Evolutionary conservation across 1,284 basidiomycete genomes (phyloP).

Genomic region (Ganoderma lingzhi): DNA sequence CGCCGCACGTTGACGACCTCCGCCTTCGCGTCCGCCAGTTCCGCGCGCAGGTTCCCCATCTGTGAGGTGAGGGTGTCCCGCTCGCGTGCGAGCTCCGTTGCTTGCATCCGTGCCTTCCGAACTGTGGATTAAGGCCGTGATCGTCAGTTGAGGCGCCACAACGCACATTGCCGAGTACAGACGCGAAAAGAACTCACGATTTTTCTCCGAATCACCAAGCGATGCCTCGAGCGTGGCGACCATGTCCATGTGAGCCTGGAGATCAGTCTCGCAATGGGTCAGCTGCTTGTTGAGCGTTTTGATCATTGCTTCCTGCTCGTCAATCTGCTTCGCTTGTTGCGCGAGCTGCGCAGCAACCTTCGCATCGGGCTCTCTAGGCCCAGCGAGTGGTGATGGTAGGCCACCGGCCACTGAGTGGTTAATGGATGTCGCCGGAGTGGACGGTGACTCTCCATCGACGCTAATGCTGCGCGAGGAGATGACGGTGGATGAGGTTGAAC

Average conservation of each 20-base stretch:
- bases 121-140: constrained; percentile 52
- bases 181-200: constrained; percentile 62
- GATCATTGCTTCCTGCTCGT: constrained; percentile 90
- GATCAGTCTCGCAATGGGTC: constrained; percentile 88
- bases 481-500: constrained; percentile 53
- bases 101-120: constrained; percentile 90
- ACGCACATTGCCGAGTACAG: constrained; percentile 9
- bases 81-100: constrained; percentile 85
- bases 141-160: not conserved
- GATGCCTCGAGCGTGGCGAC: constrained; percentile 85
- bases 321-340: constrained; percentile 78
- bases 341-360: constrained; percentile 70
- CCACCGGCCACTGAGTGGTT: constrained; percentile 49
- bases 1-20: constrained; percentile 81
- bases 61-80: constrained; percentile 77
- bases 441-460: constrained; percentile 67
- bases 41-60: constrained; percentile 69
- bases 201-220: constrained; percentile 89
- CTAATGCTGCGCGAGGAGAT: constrained; percentile 65
- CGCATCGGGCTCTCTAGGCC: constrained; percentile 50
- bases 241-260: constrained; percentile 92
- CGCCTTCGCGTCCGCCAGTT: constrained; percentile 77
- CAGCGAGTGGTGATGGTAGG: constrained; percentile 38
- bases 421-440: constrained; percentile 63
- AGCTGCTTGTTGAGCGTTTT: constrained; percentile 93